These are phyloP conservation scores for Euphorbia peplus DNA, from an alignment of 345 rosid species.

Conservation along the genomic window DNA sequence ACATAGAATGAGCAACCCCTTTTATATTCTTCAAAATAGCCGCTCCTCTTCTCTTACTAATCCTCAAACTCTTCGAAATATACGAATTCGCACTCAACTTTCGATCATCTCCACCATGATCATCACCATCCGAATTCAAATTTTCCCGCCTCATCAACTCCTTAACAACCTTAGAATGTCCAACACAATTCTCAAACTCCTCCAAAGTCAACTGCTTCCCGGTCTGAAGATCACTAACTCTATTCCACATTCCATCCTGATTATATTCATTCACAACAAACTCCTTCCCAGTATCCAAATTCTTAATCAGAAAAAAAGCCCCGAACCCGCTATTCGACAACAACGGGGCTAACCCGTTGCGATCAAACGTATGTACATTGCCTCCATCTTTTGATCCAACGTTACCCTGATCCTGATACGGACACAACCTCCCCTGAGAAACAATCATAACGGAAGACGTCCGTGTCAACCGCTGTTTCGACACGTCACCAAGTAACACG, in stretches of 20 bases:
- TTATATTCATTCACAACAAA: constrained; percentile 74
- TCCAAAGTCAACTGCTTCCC: constrained; percentile 90
- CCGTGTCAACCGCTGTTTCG: constrained; percentile 67
- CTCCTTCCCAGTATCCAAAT: constrained; percentile 81
- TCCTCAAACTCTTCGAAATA: constrained; percentile 67
- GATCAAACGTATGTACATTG: constrained; percentile 12
- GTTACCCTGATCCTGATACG: constrained; percentile 38
- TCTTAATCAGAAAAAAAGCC: constrained; percentile 81
- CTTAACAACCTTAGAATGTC: constrained; percentile 77
- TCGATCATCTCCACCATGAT: constrained; percentile 18
- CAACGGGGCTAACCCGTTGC: constrained; percentile 24
- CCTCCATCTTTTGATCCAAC: constrained; percentile 25
- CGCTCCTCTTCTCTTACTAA: constrained; percentile 78
- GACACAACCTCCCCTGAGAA: constrained; percentile 35
- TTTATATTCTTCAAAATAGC: constrained; percentile 80
- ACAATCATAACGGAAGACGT: constrained; percentile 52
- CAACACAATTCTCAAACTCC: constrained; percentile 80
- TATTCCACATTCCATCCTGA: constrained; percentile 82
- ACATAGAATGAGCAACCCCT: constrained; percentile 60
- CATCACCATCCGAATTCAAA: constrained; percentile 18
- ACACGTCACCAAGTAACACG: constrained; percentile 49
- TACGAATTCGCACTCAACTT: constrained; percentile 43
- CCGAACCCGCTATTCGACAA: constrained; percentile 40
- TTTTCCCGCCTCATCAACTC: constrained; percentile 79
- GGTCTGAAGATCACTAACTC: constrained; percentile 86